A percentile compares a stretch with the other conserved stretches of the same genome.
Conservation (phyloP, 2,329 filamentous ascomycete species). For the Aspergillus fischeri region DNA sequence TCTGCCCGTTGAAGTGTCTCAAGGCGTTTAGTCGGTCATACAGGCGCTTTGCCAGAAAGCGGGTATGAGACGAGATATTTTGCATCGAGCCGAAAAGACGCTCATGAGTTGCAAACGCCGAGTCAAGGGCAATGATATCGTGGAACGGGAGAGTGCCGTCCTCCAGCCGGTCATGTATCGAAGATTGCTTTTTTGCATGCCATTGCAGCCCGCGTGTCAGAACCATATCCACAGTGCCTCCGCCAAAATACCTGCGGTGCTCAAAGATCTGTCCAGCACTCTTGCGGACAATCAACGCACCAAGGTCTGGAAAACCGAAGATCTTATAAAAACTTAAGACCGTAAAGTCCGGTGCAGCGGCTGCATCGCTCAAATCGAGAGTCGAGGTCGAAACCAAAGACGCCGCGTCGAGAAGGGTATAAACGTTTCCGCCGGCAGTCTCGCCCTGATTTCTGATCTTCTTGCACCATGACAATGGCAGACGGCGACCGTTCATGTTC, state of each 20-base stretch:
- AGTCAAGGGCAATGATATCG: conserved; percentile 76
- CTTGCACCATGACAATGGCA: conserved; percentile 66
- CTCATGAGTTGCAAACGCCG: conserved; percentile 66
- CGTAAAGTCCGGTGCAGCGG: conserved; percentile 72
- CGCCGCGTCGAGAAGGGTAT: conserved; percentile 79
- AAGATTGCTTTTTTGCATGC: conserved; percentile 70
- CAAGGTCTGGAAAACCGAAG: conserved; percentile 93
- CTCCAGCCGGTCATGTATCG: conserved; percentile 77
- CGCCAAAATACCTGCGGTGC: conserved; percentile 78
- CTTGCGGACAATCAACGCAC: conserved; percentile 76
- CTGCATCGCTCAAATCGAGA: conserved; percentile 63
- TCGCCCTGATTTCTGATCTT: conserved; percentile 39
- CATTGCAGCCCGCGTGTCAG: conserved; percentile 72
- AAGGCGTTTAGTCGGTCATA: conserved; percentile 56
- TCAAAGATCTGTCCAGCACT: conserved; percentile 61
- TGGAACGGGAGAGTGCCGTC: conserved; percentile 91
- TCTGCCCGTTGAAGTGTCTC: conserved; percentile 63
- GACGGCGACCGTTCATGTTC: conserved; percentile 79
- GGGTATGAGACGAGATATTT: conserved; percentile 66
- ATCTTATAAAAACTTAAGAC: conserved; percentile 93
- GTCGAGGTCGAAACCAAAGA: conserved; percentile 73
- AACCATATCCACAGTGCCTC: conserved; percentile 90
- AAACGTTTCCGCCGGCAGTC: conserved; percentile 40
- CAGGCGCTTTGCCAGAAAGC: conserved; percentile 59
- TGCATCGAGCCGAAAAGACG: conserved; percentile 69